Percentiles rank a stretch among this genome's conserved stretches.
Conservation (phyloP, 2,329 filamentous ascomycete species). For the Alternaria brassicae region DNA sequence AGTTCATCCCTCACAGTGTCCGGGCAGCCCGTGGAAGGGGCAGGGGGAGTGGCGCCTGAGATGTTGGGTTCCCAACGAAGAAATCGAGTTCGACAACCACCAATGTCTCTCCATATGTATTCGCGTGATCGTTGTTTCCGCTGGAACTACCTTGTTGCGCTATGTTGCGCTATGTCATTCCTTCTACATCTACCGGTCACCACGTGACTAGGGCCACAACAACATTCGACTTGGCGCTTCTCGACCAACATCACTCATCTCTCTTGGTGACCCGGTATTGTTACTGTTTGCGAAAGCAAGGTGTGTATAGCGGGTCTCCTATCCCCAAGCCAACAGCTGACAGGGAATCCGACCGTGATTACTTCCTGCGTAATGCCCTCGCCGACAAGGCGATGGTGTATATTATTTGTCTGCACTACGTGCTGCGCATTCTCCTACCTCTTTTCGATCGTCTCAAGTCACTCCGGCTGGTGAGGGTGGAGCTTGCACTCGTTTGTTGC, state of each 20-base stretch:
- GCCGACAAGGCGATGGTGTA: constrained; percentile 14
- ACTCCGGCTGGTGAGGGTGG: constrained; percentile 13
- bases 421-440: neutral
- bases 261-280: neutral
- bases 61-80: neutral
- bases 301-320: neutral
- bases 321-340: neutral
- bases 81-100: neutral
- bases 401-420: constrained; percentile 15
- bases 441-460: constrained; percentile 11
- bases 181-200: neutral
- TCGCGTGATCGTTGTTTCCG: neutral
- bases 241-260: neutral
- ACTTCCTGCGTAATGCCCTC: constrained; percentile 9
- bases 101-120: neutral
- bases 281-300: neutral
- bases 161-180: constrained; percentile 6
- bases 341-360: neutral
- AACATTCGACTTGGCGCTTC: neutral
- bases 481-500: constrained; percentile 13
- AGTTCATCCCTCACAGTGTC: constrained; percentile 67
- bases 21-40: constrained; percentile 32
- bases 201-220: constrained; percentile 8
- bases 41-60: constrained; percentile 16
- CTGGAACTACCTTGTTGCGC: neutral